Percentiles rank a stretch among this genome's conserved stretches.
phyloP scores from a whole-genome alignment of 1,284 basidiomycete species.

The Apiotrichum domesticum region DNA sequence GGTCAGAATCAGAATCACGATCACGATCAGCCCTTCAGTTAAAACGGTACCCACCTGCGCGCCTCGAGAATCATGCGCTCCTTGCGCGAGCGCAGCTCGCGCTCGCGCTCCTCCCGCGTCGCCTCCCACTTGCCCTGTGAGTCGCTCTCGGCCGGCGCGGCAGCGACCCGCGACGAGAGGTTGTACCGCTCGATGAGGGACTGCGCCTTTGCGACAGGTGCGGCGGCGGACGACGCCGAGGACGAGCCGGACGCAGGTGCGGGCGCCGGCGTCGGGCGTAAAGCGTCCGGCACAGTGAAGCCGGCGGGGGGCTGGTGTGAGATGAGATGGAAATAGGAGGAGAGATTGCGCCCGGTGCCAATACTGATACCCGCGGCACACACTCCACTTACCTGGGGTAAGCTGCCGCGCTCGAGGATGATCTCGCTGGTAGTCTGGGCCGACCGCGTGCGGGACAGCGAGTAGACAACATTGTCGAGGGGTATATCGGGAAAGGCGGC shows the following conservation, averaged over 20 bases:
- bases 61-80: conserved; percentile 45
- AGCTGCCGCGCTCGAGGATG: conserved; percentile 40
- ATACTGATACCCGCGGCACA: too few relatives aligned
- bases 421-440: conserved; percentile 44
- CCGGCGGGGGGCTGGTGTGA: conserved; percentile 9
- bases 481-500: conserved; percentile 44
- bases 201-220: conserved; percentile 3
- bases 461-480: conserved; percentile 39
- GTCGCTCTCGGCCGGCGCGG: conserved; percentile 1
- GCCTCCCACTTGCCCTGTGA: conserved; percentile 34
- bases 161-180: conserved; percentile 22
- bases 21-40: neutral
- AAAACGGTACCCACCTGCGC: conserved; percentile 29
- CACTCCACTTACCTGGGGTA: conserved; percentile 35
- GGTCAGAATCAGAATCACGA: conserved; percentile 5
- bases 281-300: conserved; percentile 13
- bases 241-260: neutral
- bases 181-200: conserved; percentile 39
- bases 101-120: conserved; percentile 38
- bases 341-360: too few relatives aligned
- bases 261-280: conserved; percentile 5
- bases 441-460: conserved; percentile 41
- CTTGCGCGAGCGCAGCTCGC: conserved; percentile 37
- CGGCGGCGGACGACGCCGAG: conserved; percentile 5
- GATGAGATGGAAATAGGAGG: too few relatives aligned